Evolutionary conservation across 352 stramenopile genomes (phyloP), one percentile per base, ranked within the genome.

Genomic region (Globisporangium canariense): DNA sequence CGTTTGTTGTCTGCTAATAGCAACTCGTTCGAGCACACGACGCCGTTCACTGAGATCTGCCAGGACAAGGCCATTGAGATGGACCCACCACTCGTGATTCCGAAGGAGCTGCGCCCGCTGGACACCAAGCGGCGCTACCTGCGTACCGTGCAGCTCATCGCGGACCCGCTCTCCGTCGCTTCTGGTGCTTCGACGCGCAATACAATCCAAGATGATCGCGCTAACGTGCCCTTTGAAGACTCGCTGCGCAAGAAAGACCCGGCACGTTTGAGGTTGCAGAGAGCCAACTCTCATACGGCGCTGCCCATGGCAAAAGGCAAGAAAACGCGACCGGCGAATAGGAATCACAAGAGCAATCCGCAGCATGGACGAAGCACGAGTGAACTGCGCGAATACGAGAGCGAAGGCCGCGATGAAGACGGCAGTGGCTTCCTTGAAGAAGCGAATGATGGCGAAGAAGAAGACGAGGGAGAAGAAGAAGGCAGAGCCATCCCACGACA

Each of bases 91-190:
- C 60, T 91, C n/a, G 65, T 62, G n/a, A 82, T 91, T 28, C 80
- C 82, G 0, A 41, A 65, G 28, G 78, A 90, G 2, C 70, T 90
- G 41, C 75, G 78, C 1, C 82, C 82, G 7, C 67, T 89, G 6
- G 62, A 75, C 22, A 51, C 64, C 40, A 84, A 73, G 63, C 61
- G 62, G 2, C 73, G 79, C 3, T 90, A 91, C 53, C 52, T 91
- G 8, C 77, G 82, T 45, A 88, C 82, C 0, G 75, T 91, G 62
- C 82, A 90, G 62, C 71, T 91, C 45, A 71, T 84, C n/a, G 53
- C 59, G 14, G 71, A 77, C 16, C 63, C 52, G n/a, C 59, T 54
- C 28, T 52, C 52, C 2, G 22, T 20, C 11, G 47, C 34, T 46
- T 14, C 61, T 38, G 25, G 25, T 28, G 28, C 43, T 25, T 22